Evolutionary conservation across 768 basidiomycete genomes (phyloP).

Genomic region (Cyclocybe cylindracea): DNA sequence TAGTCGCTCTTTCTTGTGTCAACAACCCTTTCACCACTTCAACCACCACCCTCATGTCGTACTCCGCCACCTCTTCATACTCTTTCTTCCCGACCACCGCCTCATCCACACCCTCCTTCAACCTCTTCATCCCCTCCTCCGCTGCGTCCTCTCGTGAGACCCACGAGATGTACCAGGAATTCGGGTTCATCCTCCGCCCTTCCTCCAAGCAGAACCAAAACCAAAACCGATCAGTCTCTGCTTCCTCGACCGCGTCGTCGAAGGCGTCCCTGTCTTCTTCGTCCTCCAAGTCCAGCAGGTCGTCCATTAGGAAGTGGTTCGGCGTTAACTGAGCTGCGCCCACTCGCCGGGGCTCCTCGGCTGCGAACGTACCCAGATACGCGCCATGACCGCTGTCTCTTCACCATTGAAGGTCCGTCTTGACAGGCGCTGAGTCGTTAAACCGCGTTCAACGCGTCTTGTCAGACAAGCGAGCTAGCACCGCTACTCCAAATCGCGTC

Average conservation of each 20-base stretch:
- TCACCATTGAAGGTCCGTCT: background rate
- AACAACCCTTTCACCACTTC: constrained; percentile 5
- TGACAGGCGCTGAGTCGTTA: too few species aligned
- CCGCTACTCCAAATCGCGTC: too few species aligned
- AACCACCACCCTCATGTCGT: constrained; percentile 29
- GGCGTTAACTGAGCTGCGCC: constrained; percentile 14
- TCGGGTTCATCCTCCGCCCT: constrained; percentile 34
- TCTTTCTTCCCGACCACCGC: constrained; percentile 24
- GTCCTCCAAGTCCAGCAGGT: constrained; percentile 4
- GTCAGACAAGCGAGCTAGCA: too few species aligned
- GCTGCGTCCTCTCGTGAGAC: constrained; percentile 35
- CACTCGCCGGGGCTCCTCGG: background rate
- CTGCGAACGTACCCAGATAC: background rate
- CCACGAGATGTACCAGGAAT: constrained; percentile 38
- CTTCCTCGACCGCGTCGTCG: background rate
- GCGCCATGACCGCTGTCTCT: constrained; percentile 6
- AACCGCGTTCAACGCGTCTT: too few species aligned
- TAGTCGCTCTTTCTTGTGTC: constrained; percentile 22
- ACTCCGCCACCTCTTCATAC: constrained; percentile 23
- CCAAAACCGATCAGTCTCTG: background rate
- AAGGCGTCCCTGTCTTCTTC: constrained; percentile 1
- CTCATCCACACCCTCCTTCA: constrained; percentile 23
- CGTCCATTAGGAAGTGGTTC: constrained; percentile 23
- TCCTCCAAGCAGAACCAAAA: constrained; percentile 17
- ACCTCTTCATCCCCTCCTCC: constrained; percentile 34